Percentiles rank a stretch among this genome's conserved stretches.
Conservation (phyloP, 2,329 filamentous ascomycete genomes). For the Fusarium sulawesiense region DNA sequence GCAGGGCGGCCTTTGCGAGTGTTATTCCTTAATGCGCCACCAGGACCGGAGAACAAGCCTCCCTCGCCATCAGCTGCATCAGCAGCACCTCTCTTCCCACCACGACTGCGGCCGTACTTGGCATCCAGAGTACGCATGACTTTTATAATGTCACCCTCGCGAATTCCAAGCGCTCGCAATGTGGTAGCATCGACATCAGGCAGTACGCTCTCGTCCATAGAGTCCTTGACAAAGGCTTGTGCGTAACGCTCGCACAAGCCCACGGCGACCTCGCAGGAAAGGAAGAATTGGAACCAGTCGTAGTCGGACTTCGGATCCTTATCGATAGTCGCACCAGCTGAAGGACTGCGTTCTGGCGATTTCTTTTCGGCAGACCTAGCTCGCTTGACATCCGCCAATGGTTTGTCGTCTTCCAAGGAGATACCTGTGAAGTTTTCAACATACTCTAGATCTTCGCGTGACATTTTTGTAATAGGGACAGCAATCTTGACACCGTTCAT, state of each 20-base stretch:
- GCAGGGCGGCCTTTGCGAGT: conserved; percentile 91
- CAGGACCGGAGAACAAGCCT: conserved; percentile 91
- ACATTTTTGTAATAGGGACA: conserved; percentile 96
- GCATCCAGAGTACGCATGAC: conserved; percentile 90
- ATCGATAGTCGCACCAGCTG: conserved; percentile 73
- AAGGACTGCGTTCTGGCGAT: conserved; percentile 39
- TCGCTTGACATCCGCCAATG: conserved; percentile 83
- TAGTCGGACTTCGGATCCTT: conserved; percentile 77
- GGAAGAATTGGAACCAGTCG: conserved; percentile 99
- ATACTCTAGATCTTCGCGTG: conserved; percentile 91
- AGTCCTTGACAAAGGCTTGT: conserved; percentile 87
- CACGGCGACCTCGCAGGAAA: conserved; percentile 89
- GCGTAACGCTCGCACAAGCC: conserved; percentile 95
- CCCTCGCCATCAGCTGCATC: conserved; percentile 70
- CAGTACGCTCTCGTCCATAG: conserved; percentile 94
- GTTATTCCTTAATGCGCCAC: conserved; percentile 92
- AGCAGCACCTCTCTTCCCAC: conserved; percentile 52
- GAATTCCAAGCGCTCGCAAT: conserved; percentile 88
- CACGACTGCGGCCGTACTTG: conserved; percentile 74
- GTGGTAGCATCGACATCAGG: conserved; percentile 88
- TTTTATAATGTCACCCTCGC: conserved; percentile 95
- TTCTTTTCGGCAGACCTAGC: conserved; percentile 52
- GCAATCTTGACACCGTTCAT: conserved; percentile 98
- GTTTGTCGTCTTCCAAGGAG: conserved; percentile 94
- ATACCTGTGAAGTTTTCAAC: conserved; percentile 89